Evolutionary conservation across 1,284 basidiomycete genomes (phyloP).

Genomic region (Xanthoconium separans): DNA sequence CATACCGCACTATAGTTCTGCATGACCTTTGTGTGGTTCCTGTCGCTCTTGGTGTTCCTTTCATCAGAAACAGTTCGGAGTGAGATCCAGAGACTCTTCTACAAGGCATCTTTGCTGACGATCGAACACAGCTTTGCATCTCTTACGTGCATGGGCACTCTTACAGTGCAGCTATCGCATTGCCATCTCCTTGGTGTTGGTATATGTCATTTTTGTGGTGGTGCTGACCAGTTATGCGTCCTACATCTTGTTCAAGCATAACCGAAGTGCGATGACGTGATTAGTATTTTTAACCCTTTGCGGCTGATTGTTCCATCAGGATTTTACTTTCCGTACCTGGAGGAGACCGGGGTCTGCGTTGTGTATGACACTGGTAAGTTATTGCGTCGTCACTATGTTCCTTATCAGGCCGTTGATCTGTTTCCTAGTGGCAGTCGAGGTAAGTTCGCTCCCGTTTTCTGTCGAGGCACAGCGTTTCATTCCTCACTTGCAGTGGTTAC

Average conservation of each 20-base stretch:
- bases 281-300: no score
- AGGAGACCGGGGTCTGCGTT: slow-evolving; percentile 1
- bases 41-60: not conserved
- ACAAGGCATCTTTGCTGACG: not conserved
- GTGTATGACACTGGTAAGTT: not conserved
- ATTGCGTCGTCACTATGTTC: not conserved
- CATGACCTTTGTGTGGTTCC: not conserved
- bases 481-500: not conserved
- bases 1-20: not conserved
- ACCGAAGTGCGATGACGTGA: not conserved
- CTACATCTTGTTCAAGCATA: not conserved
- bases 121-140: not conserved
- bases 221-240: not conserved
- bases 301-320: not conserved
- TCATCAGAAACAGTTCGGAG: slow-evolving; percentile 3
- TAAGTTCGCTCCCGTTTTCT: not conserved
- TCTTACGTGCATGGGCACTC: slow-evolving; percentile 6
- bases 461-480: not conserved
- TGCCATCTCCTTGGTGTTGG: not conserved
- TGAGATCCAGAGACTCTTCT: not conserved
- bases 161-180: slow-evolving; percentile 2
- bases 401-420: not conserved
- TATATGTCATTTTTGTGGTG: slow-evolving; percentile 5
- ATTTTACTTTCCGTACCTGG: slow-evolving; percentile 1
- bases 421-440: not conserved